Conservation (phyloP, 2,329 filamentous ascomycete genomes). For the Didymella keratinophila region DNA sequence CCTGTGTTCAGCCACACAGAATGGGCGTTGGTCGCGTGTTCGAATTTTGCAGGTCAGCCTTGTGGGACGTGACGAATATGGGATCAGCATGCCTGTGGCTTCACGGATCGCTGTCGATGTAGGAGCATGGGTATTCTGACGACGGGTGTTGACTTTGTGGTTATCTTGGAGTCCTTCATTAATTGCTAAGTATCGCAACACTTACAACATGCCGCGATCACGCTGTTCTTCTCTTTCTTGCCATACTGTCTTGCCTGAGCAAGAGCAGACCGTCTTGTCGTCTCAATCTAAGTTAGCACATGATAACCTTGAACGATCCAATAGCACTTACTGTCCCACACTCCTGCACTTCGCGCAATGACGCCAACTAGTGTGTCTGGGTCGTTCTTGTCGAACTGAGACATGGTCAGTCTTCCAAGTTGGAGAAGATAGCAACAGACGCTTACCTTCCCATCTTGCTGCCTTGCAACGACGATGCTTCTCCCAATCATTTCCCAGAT, state of each 20-base stretch:
- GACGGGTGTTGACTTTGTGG: neutral
- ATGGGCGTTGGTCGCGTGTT: neutral
- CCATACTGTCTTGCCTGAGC: conserved; percentile 97
- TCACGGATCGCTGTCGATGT: neutral
- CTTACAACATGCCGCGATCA: conserved; percentile 85
- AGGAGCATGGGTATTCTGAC: neutral
- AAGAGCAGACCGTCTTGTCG: conserved; percentile 97
- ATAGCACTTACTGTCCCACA: conserved; percentile 73
- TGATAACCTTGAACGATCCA: neutral
- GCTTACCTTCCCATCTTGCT: conserved; percentile 60
- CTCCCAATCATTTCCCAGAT: conserved; percentile 97
- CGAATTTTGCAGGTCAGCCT: neutral
- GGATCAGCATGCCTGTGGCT: neutral
- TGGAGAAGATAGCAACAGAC: too few species aligned
- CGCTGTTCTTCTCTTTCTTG: conserved; percentile 93
- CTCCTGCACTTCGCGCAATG: conserved; percentile 92
- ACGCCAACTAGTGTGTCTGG: conserved; percentile 89
- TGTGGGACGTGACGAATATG: neutral
- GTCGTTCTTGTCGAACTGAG: conserved; percentile 65
- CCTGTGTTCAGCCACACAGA: neutral
- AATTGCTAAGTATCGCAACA: neutral
- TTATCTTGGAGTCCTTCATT: neutral
- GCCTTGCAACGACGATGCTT: conserved; percentile 84
- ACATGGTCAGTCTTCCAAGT: too few species aligned
- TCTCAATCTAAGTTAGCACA: conserved; percentile 50